Evolutionary conservation across 2,329 filamentous ascomycete species (phyloP).

Genomic region (Cercospora canescens): DNA sequence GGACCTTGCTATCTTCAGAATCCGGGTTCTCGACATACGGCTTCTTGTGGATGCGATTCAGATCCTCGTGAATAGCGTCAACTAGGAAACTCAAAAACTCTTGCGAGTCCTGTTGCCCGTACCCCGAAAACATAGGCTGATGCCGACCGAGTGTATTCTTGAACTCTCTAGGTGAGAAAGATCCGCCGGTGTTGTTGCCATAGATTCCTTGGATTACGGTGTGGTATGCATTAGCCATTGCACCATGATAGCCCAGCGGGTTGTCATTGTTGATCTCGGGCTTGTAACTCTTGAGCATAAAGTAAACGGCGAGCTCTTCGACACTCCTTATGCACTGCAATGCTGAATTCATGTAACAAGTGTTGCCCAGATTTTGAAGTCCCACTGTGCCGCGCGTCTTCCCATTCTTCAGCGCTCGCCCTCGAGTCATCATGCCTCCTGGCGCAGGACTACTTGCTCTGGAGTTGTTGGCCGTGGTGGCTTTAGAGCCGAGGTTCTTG

Average conservation of each 20-base stretch:
- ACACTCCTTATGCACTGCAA: conserved; percentile 92
- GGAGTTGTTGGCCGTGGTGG: conserved; percentile 42
- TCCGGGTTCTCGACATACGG: conserved; percentile 97
- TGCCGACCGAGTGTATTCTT: conserved; percentile 79
- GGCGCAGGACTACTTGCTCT: conserved; percentile 70
- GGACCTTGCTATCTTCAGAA: conserved; percentile 93
- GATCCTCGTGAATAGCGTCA: conserved; percentile 90
- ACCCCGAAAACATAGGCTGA: conserved; percentile 85
- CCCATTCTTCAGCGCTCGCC: conserved; percentile 68
- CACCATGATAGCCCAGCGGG: conserved; percentile 79
- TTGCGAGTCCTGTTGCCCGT: conserved; percentile 95
- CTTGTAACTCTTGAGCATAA: conserved; percentile 70
- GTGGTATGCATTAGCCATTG: conserved; percentile 83
- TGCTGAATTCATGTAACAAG: conserved; percentile 99
- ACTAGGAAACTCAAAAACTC: conserved; percentile 95
- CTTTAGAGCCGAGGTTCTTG: conserved; percentile 50
- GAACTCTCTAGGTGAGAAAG: conserved; percentile 77
- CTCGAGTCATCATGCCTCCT: conserved; percentile 65
- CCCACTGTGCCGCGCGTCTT: conserved; percentile 76
- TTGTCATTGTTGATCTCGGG: conserved; percentile 83
- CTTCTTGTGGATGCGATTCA: conserved; percentile 92
- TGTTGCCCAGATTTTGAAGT: conserved; percentile 89
- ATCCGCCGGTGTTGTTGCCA: conserved; percentile 63
- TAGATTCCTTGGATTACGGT: conserved; percentile 77
- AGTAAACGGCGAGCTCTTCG: conserved; percentile 90